Base-by-base conservation (phyloP, 108 stramenopile genomes). In the Fragilariopsis cylindrus region DNA sequence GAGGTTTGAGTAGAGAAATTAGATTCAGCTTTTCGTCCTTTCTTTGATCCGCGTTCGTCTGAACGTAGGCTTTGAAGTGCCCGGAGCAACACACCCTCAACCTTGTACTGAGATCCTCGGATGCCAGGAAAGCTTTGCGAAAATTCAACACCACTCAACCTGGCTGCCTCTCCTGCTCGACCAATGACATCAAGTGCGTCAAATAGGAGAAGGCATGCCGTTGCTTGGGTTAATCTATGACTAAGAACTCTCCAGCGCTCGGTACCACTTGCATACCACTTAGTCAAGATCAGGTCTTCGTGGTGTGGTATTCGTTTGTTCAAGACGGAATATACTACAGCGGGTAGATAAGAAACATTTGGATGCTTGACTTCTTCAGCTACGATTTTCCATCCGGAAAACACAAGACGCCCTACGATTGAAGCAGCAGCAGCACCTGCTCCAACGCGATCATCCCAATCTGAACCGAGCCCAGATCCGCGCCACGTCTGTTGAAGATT, bases 361-460 rank as follows among this genome's bases (percentile, higher is more conserved):
- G 88, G 84, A 57, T 96, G 95, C 67, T 96, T 96, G 18, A 87
- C 89, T 79, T 92, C 92, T 60, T 96, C 95, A n/a, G 87, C 82
- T 15, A 89, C 82, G 48, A 93, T 89, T 65, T 92, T 93, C 90
- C 90, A 90, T 8, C 72, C 87, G 49, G 88, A 81, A 65, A 91
- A 82, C 18, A 94, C 81, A 3, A 96, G 76, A n/a, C 92, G 77
- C n/a, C 92, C 92, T 46, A 89, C 90, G 60, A 93, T 90, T 1
- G 92, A 93, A 30, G 94, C 81, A 44, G 94, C 91, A 54, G 91
- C 94, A 72, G 88, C 90, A 12, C 94, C 94, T 15, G 94, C 90
- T 5, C 94, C 94, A n/a, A 95, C 94, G 7, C 85, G 62, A 7
- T 95, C 94, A 66, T 95, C 94, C 94, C 94, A 95, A 65, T 95